Evolutionary conservation across 2,329 filamentous ascomycete species (phyloP), one percentile per base, ranked within the genome.

Genomic region (Penicillium sp.): DNA sequence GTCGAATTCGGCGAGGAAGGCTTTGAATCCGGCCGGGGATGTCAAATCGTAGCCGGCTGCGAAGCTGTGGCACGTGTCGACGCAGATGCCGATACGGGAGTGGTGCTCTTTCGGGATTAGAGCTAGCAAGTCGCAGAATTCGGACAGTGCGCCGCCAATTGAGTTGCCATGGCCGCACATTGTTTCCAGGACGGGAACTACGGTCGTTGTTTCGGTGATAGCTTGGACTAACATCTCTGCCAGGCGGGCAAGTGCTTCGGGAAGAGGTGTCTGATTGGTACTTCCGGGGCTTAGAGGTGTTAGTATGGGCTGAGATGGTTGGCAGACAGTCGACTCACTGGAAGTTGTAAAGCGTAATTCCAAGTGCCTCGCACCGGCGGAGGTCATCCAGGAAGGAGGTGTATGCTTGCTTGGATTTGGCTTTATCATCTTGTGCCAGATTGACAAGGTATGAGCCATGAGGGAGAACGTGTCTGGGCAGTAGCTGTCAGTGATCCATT

Each of bases 401-500:
- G 71, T 96, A 97, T 1, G 93, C 93, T 78, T 97, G 92, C 51
- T 86, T 83, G 2, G 92, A 90, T 73, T 96, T 95, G 40, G 82
- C 83, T 27, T 84, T 74, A 69, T 97, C 93, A 5, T 86, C 82
- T 70, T 96, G 91, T 0, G 94, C 94, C 6, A 99, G 85, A 71
- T 99, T 99, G 69, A 99, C 92, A 8, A 99, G 88, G 73, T 99
- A 99, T 1, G 91, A 96, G 35, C 94, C 94, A 72, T 99, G 94
- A 0, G 94, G 94, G 1, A 99, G 86, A 69, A 92, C 85, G 76
- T 91, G 88, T 61, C 78, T 81, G 37, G 7, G 45, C n/a, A 41
- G 54, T 47, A n/a, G 23, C n/a, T 53, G 47, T 69, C 35, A 68
- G 60, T 27, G 9, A n/a, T 42, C 15, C 6, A 33, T 17, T 12